Conservation (phyloP, 2,329 filamentous ascomycete species). For the Aspergillaceae sp. region DNA sequence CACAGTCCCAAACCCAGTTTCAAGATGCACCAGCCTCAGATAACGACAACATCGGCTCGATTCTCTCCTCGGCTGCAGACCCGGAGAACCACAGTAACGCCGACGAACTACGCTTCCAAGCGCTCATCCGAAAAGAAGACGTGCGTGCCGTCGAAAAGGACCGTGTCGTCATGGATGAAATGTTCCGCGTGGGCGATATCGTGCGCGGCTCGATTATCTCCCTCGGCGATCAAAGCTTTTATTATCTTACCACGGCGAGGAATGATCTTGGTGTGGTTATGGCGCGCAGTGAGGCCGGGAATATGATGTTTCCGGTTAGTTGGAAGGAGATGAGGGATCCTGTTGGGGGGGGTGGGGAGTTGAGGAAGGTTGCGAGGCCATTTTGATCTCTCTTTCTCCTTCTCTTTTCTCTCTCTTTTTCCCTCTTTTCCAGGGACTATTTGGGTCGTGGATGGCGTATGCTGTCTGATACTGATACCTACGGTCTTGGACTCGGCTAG, state of each 20-base stretch:
- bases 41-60: slow-evolving; percentile 30
- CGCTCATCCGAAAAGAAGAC: slow-evolving; percentile 78
- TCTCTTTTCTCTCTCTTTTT: too few species aligned
- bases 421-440: too few species aligned
- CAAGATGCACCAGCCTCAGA: slow-evolving; percentile 19
- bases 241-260: slow-evolving; percentile 84
- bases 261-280: slow-evolving; percentile 93
- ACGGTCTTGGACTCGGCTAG: too few species aligned
- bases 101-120: slow-evolving; percentile 66
- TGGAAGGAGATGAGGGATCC: slow-evolving; percentile 93
- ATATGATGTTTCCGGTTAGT: slow-evolving; percentile 84
- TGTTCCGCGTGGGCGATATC: slow-evolving; percentile 86
- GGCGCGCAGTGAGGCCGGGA: slow-evolving; percentile 78
- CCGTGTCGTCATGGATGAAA: slow-evolving; percentile 80
- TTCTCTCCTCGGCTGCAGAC: slow-evolving; percentile 31
- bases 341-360: slow-evolving; percentile 65
- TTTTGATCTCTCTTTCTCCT: slow-evolving; percentile 46
- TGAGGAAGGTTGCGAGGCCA: slow-evolving; percentile 88
- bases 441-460: too few species aligned
- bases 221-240: slow-evolving; percentile 85
- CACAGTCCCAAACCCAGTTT: slow-evolving; percentile 13
- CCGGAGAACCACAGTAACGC: slow-evolving; percentile 39
- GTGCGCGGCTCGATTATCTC: slow-evolving; percentile 83
- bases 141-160: slow-evolving; percentile 94
- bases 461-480: too few species aligned